Evolutionary conservation across 441 rosid genomes (phyloP).

Genomic region (Arabidopsis hybrid): DNA sequence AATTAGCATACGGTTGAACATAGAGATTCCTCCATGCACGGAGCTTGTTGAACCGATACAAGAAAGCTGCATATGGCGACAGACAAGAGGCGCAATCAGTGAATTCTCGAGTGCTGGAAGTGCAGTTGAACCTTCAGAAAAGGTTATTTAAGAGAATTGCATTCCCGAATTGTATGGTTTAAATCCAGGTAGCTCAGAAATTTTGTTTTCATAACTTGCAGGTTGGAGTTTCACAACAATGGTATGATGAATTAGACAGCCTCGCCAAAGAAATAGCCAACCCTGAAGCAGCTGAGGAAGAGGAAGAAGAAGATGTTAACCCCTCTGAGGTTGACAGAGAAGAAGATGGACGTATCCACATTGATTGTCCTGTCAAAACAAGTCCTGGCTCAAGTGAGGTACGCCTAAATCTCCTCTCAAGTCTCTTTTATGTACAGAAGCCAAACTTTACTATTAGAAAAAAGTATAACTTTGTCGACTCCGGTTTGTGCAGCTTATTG

Average conservation of each 20-base stretch:
- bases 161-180: constrained; percentile 16
- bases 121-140: constrained; percentile 58
- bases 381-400: constrained; percentile 98
- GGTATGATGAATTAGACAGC: constrained; percentile 88
- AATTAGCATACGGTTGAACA: constrained; percentile 63
- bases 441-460: neutral
- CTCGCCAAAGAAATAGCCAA: constrained; percentile 70
- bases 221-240: constrained; percentile 90
- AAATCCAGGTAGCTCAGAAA: constrained; percentile 30
- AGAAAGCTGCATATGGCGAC: constrained; percentile 87
- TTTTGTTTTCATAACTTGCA: constrained; percentile 46
- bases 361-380: constrained; percentile 68
- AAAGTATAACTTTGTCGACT: neutral
- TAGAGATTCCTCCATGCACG: constrained; percentile 69
- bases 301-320: constrained; percentile 35
- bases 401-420: constrained; percentile 27
- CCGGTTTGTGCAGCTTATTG: constrained; percentile 59
- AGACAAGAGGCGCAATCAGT: constrained; percentile 82
- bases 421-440: constrained; percentile 8
- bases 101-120: constrained; percentile 53
- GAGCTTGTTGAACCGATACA: constrained; percentile 83
- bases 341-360: constrained; percentile 55
- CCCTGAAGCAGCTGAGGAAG: constrained; percentile 55
- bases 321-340: constrained; percentile 48
- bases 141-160: constrained; percentile 55